Evolutionary conservation across 495 filamentous ascomycete genomes (phyloP).

Genomic region (Annulohypoxylon nitens): DNA sequence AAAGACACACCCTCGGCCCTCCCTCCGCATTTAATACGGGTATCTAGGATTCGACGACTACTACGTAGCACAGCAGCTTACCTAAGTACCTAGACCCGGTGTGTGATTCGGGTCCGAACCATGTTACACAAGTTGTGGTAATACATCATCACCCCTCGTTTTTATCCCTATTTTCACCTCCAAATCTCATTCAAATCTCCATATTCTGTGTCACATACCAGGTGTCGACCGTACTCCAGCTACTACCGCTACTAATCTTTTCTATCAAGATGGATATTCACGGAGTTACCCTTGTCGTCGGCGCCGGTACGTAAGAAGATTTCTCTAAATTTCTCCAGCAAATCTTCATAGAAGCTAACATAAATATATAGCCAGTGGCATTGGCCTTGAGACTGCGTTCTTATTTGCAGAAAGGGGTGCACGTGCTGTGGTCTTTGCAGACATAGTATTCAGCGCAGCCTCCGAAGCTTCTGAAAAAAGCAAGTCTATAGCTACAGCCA

Average conservation of each 20-base stretch:
- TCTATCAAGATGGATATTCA: slow-evolving; percentile 13
- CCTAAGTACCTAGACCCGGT: too few species aligned
- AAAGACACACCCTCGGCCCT: too few species aligned
- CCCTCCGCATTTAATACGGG: too few species aligned
- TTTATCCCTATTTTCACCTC: background rate
- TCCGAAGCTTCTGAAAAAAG: slow-evolving; percentile 40
- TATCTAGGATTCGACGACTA: too few species aligned
- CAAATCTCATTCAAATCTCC: background rate
- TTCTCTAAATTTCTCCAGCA: background rate
- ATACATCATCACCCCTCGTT: too few species aligned
- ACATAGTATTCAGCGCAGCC: slow-evolving; percentile 43
- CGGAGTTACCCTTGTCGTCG: slow-evolving; percentile 33
- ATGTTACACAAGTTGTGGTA: too few species aligned
- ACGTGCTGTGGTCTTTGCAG: slow-evolving; percentile 48
- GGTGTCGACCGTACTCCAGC: background rate
- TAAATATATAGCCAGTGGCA: slow-evolving; percentile 42
- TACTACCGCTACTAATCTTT: background rate
- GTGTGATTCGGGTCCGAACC: too few species aligned
- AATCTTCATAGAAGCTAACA: background rate
- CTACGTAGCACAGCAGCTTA: too few species aligned
- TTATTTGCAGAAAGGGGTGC: slow-evolving; percentile 54
- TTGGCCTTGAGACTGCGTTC: slow-evolving; percentile 50
- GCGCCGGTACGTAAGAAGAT: slow-evolving; percentile 29
- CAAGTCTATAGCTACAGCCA: slow-evolving; percentile 42
- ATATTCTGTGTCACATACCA: background rate